Base-by-base conservation (phyloP, 345 rosid genomes). In the Noccaea bulbosa region DNA sequence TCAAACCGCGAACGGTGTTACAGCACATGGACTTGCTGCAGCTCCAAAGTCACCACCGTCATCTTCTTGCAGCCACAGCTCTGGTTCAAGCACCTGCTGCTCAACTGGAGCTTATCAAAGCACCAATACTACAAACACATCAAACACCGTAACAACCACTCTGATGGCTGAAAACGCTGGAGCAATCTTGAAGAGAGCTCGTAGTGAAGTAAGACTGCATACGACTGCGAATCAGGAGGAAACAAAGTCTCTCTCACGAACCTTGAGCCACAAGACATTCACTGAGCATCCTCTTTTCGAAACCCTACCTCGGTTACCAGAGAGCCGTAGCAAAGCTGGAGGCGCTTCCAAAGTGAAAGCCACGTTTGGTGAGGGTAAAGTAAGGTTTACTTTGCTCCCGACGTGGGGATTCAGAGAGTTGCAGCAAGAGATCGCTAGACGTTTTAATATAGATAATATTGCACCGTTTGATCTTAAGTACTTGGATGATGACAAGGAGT, bases 61-160 rank as follows among this genome's bases (percentile, higher is more conserved):
- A 59, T 85, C 97, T 40, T 93, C 98, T 7, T 77, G 87, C 65
- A 86, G 91, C 71, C 95, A 81, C 39, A 91, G 93, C 84, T 89
- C 92, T 48, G 87, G 93, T 53, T 87, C 95, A 73, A 88, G 88
- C 70, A 83, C 83, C 2, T 79, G 85, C 69, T 85, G 83, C 79
- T 85, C 91, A 54, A 83, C 81, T n/a, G 90, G 84, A 71, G 83
- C 78, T 62, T 85, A 79, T 60, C 88, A 82, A 69, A 80, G 71
- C 14, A 68, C 53, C 54, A 65, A 67, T 47, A 69, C 80, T 10
- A 48, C 68, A 20, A 78, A 50, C 62, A 81, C 73, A 62, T 52
- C 54, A 46, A 65, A 49, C 27, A 72, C 76, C 16, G 47, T 59
- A 54, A 62, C 66, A 54, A 62, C 66, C 33, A 69, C 79, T 55